Evolutionary conservation across 192 early-diverging fungal genomes (phyloP), one percentile per base, ranked within the genome.

Genomic region (Phlyctochytrium bullatum): DNA sequence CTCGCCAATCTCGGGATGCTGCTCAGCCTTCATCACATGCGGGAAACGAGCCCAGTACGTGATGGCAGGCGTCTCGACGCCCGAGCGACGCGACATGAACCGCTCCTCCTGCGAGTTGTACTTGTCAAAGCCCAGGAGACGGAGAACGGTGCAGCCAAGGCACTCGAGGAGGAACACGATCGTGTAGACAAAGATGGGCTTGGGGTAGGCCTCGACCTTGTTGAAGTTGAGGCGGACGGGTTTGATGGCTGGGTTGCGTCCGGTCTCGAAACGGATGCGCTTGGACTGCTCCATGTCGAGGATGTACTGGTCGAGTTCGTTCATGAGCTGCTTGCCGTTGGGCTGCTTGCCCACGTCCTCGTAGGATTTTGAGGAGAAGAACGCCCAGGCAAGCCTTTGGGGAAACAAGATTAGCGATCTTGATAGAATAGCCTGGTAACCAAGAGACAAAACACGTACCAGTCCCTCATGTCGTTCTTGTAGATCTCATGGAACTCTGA

Each of bases 341-440:
- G 69, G 52, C 54, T 64, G 61, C 24, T 36, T 20, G 14, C 24
- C 54, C 2, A 72, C 25, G 12, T 23, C 17, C 3, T 57, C 70
- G 47, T 72, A 66, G 25, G 34, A 36, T 1, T 20, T 6, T 10
- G 36, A 62, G 12, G 62, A 58, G 58, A 66, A 72, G 58, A 72
- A 66, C 40, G 62, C 34, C 70, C 70, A 72, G n/a, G 70, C 62
- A 6, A 72, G 17, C 70, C 70, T 72, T 62, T 3, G 24, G 47
- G 23, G 24, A 34, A 66, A 31, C 14, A 27, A n/a, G 27, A 59
- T 59, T 23, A 30, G 20, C 20, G 6, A 14, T 47, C 20, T 47
- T 47, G 40, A 6, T 47, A 6, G 20, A 47, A n/a, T n/a, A n/a
- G n/a, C n/a, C n/a, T n/a, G n/a, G n/a, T 10, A 10, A 28, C 6